Conservation (phyloP, 345 rosid species). For the Lepidium didymum region DNA sequence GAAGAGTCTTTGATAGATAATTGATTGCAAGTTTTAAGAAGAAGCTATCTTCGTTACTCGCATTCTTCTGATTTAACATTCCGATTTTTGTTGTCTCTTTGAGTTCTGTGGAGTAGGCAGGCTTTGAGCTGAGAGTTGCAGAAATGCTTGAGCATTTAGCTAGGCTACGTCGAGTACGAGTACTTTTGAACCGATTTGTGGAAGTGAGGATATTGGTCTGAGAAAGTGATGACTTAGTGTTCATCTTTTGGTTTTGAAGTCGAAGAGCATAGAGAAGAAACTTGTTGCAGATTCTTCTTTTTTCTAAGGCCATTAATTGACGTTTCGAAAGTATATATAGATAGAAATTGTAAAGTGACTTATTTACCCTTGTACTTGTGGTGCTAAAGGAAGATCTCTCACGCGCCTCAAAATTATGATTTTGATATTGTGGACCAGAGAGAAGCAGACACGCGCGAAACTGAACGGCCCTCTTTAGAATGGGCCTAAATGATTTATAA, state of each 20-base stretch:
- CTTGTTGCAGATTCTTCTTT: slow-evolving; percentile 3
- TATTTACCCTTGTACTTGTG: background rate
- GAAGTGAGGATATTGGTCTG: slow-evolving; percentile 4
- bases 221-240: slow-evolving; percentile 18
- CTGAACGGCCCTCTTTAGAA: background rate
- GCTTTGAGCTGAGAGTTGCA: slow-evolving; percentile 31
- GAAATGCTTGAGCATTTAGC: slow-evolving; percentile 9
- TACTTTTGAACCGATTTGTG: background rate
- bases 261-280: slow-evolving; percentile 10
- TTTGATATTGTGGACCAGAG: background rate
- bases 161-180: background rate
- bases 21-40: slow-evolving; percentile 47
- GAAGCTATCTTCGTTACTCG: slow-evolving; percentile 43
- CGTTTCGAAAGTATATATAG: background rate
- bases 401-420: background rate
- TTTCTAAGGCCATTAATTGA: slow-evolving; percentile 21
- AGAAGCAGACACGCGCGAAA: background rate
- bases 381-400: background rate
- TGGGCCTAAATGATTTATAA: background rate
- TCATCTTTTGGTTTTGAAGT: slow-evolving; percentile 16
- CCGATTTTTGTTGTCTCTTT: slow-evolving; percentile 9
- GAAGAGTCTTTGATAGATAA: slow-evolving; percentile 49
- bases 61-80: slow-evolving; percentile 13
- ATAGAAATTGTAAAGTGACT: background rate
- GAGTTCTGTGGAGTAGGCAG: slow-evolving; percentile 6